Evolutionary conservation across 805 yeast genomes (phyloP).

Genomic region (Candida mattraensis): DNA sequence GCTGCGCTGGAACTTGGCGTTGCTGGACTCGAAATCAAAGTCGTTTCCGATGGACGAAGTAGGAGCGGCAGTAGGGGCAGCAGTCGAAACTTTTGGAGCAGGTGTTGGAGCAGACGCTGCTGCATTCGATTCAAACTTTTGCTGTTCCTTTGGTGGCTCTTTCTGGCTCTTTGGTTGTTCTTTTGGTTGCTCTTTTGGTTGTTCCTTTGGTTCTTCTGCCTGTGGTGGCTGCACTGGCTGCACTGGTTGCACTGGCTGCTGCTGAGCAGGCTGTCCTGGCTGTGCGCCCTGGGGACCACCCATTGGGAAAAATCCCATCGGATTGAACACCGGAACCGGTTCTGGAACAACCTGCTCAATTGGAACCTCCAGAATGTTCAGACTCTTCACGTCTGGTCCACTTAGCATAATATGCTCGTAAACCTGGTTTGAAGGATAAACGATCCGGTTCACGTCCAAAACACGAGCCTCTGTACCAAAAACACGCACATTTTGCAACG

Average conservation of each 20-base stretch:
- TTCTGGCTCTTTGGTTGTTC: too few species aligned
- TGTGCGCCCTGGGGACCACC: constrained; percentile 18
- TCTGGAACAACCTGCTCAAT: constrained; percentile 63
- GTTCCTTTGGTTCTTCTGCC: too few species aligned
- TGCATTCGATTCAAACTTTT: constrained; percentile 2
- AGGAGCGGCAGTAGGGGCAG: neutral
- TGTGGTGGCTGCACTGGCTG: constrained; percentile 19
- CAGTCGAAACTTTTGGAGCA: neutral
- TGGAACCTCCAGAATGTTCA: constrained; percentile 76
- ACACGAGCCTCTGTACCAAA: constrained; percentile 93
- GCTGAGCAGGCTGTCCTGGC: constrained; percentile 15
- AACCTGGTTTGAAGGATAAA: constrained; percentile 64
- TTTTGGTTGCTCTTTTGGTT: too few species aligned
- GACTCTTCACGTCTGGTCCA: constrained; percentile 89
- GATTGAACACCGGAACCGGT: constrained; percentile 36
- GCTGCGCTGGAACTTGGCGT: constrained; percentile 67
- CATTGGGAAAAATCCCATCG: constrained; percentile 21
- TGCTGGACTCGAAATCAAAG: constrained; percentile 73
- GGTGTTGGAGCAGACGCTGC: constrained; percentile 3
- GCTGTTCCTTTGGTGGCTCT: constrained; percentile 14
- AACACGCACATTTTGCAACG: constrained; percentile 74
- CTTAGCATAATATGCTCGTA: constrained; percentile 80
- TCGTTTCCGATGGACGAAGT: constrained; percentile 40
- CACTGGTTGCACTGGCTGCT: constrained; percentile 5
- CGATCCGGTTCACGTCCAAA: constrained; percentile 65